Evolutionary conservation across 2,329 filamentous ascomycete species (phyloP), one percentile per base, ranked within the genome.

Genomic region (Colletotrichum ledebouriae): DNA sequence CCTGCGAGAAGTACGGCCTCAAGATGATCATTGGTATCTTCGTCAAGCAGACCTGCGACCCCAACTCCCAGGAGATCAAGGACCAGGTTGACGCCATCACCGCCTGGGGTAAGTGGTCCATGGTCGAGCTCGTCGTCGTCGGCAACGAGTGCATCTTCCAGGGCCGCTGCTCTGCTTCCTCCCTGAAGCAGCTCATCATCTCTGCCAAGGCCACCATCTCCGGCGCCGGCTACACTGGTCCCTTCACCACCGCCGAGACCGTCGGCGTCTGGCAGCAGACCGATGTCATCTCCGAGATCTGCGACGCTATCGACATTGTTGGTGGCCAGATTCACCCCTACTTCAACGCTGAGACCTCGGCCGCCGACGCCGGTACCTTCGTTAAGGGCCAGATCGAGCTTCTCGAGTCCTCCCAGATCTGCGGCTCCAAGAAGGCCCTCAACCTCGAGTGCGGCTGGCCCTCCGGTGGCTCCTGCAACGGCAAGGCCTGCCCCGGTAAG

Each of bases 371-470:
- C 63, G 95, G 95, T 77, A 78, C 83, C 59, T 98, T 98, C 79
- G 92, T 94, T 74, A 82, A 85, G 72, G 77, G 84, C 74, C 90
- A 97, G 86, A 87, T 97, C 72, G 82, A 88, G 53, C 84, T 92
- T 72, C 89, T 97, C 71, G 82, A 89, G 77, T 78, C 79, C 52
- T 39, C 34, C 55, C 73, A 20, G 66, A 83, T 93, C 74, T 98
- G 95, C 88, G 78, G 84, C 46, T 87, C 86, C 77, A 92, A 92
- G 84, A 82, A 87, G 42, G 90, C 90, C 73, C 89, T 93, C 84
- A 93, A 95, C 83, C 86, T 97, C 73, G 95, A 98, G 89, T 92
- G 92, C 65, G 95, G 95, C 75, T 98, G 94, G 94, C 95, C 95
- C 72, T 89, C 84, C 61, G 73, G 78, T 7, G 94, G 94, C 77